Evolutionary conservation across 2,329 filamentous ascomycete genomes (phyloP).

Genomic region (Cercospora beticola): DNA sequence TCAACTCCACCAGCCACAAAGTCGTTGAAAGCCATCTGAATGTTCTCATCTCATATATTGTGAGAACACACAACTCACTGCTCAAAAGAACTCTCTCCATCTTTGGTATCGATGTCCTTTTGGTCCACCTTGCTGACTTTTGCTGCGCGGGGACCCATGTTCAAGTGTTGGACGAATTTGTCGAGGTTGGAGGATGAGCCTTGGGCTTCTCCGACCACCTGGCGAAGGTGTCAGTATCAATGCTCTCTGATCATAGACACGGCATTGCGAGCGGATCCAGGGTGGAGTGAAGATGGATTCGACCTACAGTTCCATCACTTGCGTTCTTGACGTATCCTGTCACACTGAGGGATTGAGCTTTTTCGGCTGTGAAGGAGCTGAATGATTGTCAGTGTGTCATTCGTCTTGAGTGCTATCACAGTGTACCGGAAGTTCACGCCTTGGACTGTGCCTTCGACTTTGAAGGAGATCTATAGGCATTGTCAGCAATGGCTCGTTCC

Average conservation of each 20-base stretch:
- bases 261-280: neutral
- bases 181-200: slow-evolving; percentile 65
- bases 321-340: slow-evolving; percentile 51
- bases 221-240: neutral
- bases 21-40: neutral
- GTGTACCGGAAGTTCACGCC: slow-evolving; percentile 53
- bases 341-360: slow-evolving; percentile 45
- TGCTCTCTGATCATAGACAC: neutral
- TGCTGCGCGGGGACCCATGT: slow-evolving; percentile 70
- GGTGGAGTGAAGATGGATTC: neutral
- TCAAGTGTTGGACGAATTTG: slow-evolving; percentile 71
- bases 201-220: slow-evolving; percentile 91
- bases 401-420: too few relatives aligned
- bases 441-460: slow-evolving; percentile 50
- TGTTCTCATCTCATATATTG: neutral
- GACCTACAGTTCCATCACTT: slow-evolving; percentile 45
- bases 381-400: neutral
- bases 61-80: slow-evolving; percentile 27
- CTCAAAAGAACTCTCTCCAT: slow-evolving; percentile 66
- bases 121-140: slow-evolving; percentile 73
- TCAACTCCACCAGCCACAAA: neutral
- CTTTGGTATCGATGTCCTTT: slow-evolving; percentile 62
- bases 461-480: slow-evolving; percentile 47
- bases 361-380: slow-evolving; percentile 45
- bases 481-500: neutral